phyloP scores from a whole-genome alignment of 208 protist species.

The Leishmania mexicana region DNA sequence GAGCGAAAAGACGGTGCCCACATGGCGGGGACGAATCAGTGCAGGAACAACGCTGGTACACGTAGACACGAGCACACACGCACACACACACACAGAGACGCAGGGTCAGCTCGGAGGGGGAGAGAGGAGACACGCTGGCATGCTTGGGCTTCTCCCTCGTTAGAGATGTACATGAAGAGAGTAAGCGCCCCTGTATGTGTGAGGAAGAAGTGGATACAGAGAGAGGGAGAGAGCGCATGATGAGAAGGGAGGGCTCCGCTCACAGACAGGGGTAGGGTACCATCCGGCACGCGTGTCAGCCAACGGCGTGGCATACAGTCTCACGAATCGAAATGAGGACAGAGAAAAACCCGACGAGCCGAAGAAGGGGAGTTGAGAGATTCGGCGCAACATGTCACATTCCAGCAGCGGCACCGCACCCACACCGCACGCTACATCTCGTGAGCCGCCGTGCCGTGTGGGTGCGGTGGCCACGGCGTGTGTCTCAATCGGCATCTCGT shows the following conservation, averaged over 20 bases:
- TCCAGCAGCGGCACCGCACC: not conserved
- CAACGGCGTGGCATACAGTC: not conserved
- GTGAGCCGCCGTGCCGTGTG: not conserved
- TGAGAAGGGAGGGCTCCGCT: not conserved
- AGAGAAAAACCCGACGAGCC: not conserved
- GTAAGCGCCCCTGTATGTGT: not conserved
- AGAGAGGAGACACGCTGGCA: not conserved
- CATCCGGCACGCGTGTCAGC: not conserved
- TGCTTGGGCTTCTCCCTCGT: not conserved
- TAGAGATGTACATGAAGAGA: constrained; percentile 3
- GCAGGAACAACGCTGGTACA: not conserved
- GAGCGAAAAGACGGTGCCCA: not conserved
- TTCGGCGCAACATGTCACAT: not conserved
- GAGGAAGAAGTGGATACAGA: not conserved
- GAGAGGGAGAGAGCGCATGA: not conserved
- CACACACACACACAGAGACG: not conserved
- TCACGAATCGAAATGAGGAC: not conserved
- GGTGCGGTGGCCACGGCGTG: not conserved
- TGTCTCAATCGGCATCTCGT: not conserved
- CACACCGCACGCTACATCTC: not conserved
- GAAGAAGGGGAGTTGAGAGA: not conserved
- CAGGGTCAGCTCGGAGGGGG: not conserved
- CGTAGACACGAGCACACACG: not conserved
- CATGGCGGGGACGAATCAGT: not conserved
- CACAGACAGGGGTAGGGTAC: not conserved